These are phyloP conservation scores for Morella rubra DNA, from an alignment of 306 rosid species.

Conservation along the genomic window DNA sequence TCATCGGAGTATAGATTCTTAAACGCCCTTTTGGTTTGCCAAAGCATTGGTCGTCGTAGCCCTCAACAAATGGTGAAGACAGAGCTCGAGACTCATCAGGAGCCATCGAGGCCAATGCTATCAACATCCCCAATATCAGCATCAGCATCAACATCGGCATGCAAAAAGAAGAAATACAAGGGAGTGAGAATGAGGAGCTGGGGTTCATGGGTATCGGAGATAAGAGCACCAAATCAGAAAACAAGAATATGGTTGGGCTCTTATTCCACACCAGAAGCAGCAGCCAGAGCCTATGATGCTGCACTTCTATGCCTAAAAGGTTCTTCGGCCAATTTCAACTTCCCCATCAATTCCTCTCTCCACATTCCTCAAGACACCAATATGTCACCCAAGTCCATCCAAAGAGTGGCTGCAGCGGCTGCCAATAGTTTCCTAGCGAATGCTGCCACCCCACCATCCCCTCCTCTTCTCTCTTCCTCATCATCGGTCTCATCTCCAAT, in stretches of 20 bases:
- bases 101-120: constrained; percentile 26
- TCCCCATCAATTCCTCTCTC: constrained; percentile 49
- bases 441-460: constrained; percentile 26
- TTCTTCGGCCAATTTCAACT: constrained; percentile 81
- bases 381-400: constrained; percentile 90
- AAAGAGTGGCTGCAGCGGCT: constrained; percentile 87
- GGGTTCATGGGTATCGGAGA: constrained; percentile 99
- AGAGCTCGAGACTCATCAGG: constrained; percentile 48
- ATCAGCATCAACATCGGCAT: constrained; percentile 19
- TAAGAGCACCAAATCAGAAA: constrained; percentile 94
- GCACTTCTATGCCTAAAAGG: constrained; percentile 93
- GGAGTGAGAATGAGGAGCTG: constrained; percentile 99
- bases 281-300: constrained; percentile 98
- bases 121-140: constrained; percentile 15
- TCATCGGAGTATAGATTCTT: constrained; percentile 7
- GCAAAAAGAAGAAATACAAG: constrained; percentile 67
- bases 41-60: constrained; percentile 16
- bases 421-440: constrained; percentile 47
- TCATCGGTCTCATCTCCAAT: constrained; percentile 50
- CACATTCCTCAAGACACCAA: constrained; percentile 41
- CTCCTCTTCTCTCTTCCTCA: constrained; percentile 44
- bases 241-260: constrained; percentile 98
- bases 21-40: constrained; percentile 6
- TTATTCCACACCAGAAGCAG: constrained; percentile 91
- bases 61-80: constrained; percentile 66